These are phyloP conservation scores for Pseudocercospora eumusae DNA, from an alignment of 2,329 filamentous ascomycete species.

Conservation along the genomic window DNA sequence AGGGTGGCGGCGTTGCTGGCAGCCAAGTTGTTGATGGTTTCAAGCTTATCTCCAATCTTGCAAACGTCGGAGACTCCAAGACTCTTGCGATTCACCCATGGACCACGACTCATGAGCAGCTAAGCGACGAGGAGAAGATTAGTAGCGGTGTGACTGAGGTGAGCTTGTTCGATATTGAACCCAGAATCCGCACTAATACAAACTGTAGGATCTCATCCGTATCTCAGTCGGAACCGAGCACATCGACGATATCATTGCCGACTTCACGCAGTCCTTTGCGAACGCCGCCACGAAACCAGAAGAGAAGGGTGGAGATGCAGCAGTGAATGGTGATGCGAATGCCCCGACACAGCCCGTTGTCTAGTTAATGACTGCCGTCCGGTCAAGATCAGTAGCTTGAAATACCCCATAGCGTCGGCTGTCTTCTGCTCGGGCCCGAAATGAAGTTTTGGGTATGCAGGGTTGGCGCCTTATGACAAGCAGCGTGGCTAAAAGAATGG, in stretches of 20 bases:
- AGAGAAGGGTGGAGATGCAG: slow-evolving; percentile 31
- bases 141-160: slow-evolving; percentile 72
- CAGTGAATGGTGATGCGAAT: slow-evolving; percentile 30
- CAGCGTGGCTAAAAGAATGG: neutral
- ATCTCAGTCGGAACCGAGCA: slow-evolving; percentile 96
- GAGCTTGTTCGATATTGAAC: neutral
- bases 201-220: slow-evolving; percentile 76
- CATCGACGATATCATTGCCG: slow-evolving; percentile 94
- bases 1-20: slow-evolving; percentile 80
- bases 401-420: too few species aligned
- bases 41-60: slow-evolving; percentile 92
- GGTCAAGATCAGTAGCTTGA: neutral
- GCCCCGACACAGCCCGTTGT: slow-evolving; percentile 31
- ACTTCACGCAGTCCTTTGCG: slow-evolving; percentile 89
- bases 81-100: slow-evolving; percentile 93
- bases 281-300: slow-evolving; percentile 51
- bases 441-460: neutral
- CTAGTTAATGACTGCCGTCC: slow-evolving; percentile 13
- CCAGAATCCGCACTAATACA: slow-evolving; percentile 27
- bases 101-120: slow-evolving; percentile 92
- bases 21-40: slow-evolving; percentile 89
- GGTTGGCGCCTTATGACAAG: neutral
- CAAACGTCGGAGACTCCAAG: slow-evolving; percentile 95
- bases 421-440: too few species aligned
- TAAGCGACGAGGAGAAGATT: slow-evolving; percentile 76